Evolutionary conservation across 352 stramenopile genomes (phyloP), one percentile per base, ranked within the genome.

Genomic region (Phytophthora cryptogea): DNA sequence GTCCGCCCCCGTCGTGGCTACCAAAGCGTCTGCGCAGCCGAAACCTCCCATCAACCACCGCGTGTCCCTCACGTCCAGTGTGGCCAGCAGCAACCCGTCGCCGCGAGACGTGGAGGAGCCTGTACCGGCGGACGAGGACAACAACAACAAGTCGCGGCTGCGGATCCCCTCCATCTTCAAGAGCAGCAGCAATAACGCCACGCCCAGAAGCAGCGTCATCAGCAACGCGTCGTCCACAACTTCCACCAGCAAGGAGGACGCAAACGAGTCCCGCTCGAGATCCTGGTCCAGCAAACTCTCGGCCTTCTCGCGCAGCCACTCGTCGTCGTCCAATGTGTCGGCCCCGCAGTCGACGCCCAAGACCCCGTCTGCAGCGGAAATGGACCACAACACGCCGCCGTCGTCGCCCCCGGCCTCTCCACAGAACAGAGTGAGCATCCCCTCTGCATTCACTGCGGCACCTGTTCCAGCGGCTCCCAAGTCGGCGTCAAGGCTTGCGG

Each of bases 201-300:
- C 68, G 13, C 55, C 59, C 7, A 45, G 69, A 7, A 79, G 72
- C 51, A 81, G 63, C 47, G 39, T 76, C 35, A 33, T 74, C 28
- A 78, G 59, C 47, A 80, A 71, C 33, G 49, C 49, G 23, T 74
- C 70, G n/a, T 70, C 70, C 3, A 59, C 46, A 5, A 42, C 68
- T 4, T 73, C 67, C 0, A 64, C 55, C 4, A 57, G 57, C 20
- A 74, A 72, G 27, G 70, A 79, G 14, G 71, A 73, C n/a, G 35
- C n/a, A 16, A 20, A 37, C 28, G 32, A 62, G n/a, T 31, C 30
- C 6, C 54, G 68, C 11, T 70, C 69, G 10, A 78, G 80, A 17
- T 74, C 79, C 5, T 84, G 86, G 50, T 91, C 82, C 47, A 76
- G 68, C 55, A 91, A 89, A 56, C 69, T 91, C 4, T 73, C 67